Evolutionary conservation across 495 filamentous ascomycete species (phyloP).

Genomic region (Pseudotulostoma volvatum): DNA sequence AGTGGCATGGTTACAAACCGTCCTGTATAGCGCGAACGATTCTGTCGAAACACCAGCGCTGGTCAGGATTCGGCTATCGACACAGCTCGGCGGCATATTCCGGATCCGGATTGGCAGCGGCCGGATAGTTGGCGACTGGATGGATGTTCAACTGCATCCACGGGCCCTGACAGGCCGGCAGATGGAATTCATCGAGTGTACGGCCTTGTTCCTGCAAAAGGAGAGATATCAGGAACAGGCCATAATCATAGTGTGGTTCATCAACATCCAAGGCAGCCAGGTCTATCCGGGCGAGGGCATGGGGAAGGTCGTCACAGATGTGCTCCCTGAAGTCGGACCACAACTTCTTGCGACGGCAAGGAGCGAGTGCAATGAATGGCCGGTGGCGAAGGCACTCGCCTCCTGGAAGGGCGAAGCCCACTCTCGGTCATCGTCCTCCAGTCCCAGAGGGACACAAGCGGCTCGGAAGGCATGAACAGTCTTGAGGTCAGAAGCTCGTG

Average conservation of each 20-base stretch:
- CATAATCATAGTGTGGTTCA: neutral
- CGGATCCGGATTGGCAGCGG: neutral
- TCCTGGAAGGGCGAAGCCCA: neutral
- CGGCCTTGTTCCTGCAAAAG: neutral
- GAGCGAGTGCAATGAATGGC: neutral
- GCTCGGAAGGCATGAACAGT: constrained; percentile 1
- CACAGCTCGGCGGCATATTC: neutral
- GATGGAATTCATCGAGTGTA: neutral
- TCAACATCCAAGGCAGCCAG: neutral
- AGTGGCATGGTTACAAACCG: neutral
- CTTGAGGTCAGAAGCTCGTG: neutral
- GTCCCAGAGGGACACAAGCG: neutral
- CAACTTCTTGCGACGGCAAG: neutral
- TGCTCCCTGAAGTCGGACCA: neutral
- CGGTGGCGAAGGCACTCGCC: neutral
- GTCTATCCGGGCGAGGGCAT: neutral
- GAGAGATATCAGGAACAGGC: neutral
- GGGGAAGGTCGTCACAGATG: neutral
- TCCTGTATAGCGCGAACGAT: neutral
- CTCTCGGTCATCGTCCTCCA: neutral
- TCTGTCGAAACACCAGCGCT: neutral
- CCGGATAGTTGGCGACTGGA: neutral
- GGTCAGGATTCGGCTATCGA: neutral
- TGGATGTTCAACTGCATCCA: neutral
- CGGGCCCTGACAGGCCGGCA: neutral